Evolutionary conservation across 1,284 basidiomycete species (phyloP).

Genomic region (Hemileia vastatrix): DNA sequence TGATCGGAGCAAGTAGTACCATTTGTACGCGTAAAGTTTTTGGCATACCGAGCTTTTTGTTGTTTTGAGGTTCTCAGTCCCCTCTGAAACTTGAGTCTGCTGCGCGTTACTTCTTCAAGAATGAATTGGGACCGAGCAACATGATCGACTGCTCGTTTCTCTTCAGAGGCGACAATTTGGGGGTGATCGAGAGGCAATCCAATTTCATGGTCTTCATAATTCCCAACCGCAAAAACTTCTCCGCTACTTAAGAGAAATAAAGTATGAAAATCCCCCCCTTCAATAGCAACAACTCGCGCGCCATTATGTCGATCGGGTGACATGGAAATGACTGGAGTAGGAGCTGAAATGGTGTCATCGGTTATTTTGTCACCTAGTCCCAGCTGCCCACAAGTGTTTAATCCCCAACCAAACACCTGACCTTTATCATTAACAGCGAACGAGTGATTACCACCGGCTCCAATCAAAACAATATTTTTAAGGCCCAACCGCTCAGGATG

Average conservation of each 20-base stretch:
- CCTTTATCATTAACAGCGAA: slow-evolving; percentile 78
- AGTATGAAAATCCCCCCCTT: slow-evolving; percentile 73
- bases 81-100: slow-evolving; percentile 22
- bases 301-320: slow-evolving; percentile 59
- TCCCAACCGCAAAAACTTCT: slow-evolving; percentile 70
- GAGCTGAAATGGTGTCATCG: slow-evolving; percentile 56
- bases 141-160: slow-evolving; percentile 42
- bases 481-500: slow-evolving; percentile 68
- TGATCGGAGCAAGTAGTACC: too few species aligned
- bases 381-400: slow-evolving; percentile 66
- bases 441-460: slow-evolving; percentile 71
- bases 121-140: slow-evolving; percentile 26
- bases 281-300: slow-evolving; percentile 54
- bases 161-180: slow-evolving; percentile 48
- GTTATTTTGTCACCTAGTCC: slow-evolving; percentile 52
- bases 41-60: slow-evolving; percentile 33
- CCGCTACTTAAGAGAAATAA: slow-evolving; percentile 75
- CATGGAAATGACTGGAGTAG: slow-evolving; percentile 59
- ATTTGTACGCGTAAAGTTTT: slow-evolving; percentile 38
- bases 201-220: slow-evolving; percentile 66
- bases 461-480: slow-evolving; percentile 65
- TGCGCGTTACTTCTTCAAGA: slow-evolving; percentile 39
- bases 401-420: slow-evolving; percentile 79
- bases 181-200: slow-evolving; percentile 58
- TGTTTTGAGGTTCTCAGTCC: too few species aligned